Evolutionary conservation across 768 basidiomycete genomes (phyloP).

Genomic region (Holtermanniella nyarrowii): DNA sequence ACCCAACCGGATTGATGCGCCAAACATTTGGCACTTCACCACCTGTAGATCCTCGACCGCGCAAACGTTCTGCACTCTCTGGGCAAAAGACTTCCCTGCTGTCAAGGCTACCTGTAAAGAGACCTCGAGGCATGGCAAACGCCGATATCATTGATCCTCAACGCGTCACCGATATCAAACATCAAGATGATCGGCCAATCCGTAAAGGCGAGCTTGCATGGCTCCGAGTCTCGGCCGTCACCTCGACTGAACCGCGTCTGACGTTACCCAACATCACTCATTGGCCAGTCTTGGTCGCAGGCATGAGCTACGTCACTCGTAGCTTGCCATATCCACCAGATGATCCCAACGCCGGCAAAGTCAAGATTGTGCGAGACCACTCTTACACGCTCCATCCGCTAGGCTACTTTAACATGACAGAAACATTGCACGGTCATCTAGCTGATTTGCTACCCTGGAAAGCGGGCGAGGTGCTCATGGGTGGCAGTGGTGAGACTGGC

Average conservation of each 20-base stretch:
- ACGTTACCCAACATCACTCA: background rate
- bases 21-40: background rate
- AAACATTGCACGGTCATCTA: background rate
- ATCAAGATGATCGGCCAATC: background rate
- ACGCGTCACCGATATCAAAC: background rate
- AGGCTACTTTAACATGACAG: background rate
- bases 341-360: background rate
- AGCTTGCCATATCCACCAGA: background rate
- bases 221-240: background rate
- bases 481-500: background rate
- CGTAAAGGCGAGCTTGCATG: background rate
- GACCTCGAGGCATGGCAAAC: background rate
- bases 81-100: background rate
- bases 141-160: background rate
- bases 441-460: background rate
- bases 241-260: background rate
- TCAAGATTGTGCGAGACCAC: background rate
- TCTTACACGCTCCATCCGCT: background rate
- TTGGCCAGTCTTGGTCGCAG: background rate
- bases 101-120: background rate
- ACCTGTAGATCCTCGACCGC: background rate
- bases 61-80: background rate
- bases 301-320: background rate
- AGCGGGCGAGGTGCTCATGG: background rate
- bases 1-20: conserved; percentile 2